A percentile compares a stretch with the other conserved stretches of the same genome.
phyloP scores from a whole-genome alignment of 1,284 basidiomycete genomes.

The Ceratobasidium papillatum region DNA sequence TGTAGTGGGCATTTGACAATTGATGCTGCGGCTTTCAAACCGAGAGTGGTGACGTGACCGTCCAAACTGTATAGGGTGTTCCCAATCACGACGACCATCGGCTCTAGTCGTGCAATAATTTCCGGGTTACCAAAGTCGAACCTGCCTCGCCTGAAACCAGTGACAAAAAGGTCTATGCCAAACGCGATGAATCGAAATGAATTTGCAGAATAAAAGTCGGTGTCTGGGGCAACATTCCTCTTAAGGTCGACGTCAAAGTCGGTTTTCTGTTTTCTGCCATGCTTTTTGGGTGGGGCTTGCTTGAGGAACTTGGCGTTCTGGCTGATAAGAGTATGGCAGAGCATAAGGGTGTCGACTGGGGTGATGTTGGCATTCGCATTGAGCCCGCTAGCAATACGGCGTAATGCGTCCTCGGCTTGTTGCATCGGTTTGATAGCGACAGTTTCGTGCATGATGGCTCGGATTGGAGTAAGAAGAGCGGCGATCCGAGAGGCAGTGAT shows the following conservation, averaged over 20 bases:
- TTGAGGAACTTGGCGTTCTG: conserved; percentile 88
- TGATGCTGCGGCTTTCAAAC: conserved; percentile 82
- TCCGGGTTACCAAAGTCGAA: conserved; percentile 84
- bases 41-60: conserved; percentile 79
- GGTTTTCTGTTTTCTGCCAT: conserved; percentile 57
- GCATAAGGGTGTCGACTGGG: conserved; percentile 75
- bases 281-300: conserved; percentile 57
- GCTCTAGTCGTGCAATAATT: conserved; percentile 81
- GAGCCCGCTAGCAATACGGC: conserved; percentile 83
- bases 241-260: conserved; percentile 82
- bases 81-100: conserved; percentile 88
- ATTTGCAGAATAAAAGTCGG: conserved; percentile 83
- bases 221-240: conserved; percentile 64
- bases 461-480: conserved; percentile 79
- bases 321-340: conserved; percentile 90
- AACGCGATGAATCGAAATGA: conserved; percentile 91
- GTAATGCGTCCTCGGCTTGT: conserved; percentile 88
- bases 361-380: conserved; percentile 82
- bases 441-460: conserved; percentile 88
- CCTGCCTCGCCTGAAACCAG: conserved; percentile 83
- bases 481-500: conserved; percentile 81
- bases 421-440: conserved; percentile 84
- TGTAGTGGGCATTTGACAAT: conserved; percentile 88
- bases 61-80: conserved; percentile 92
- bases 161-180: conserved; percentile 91